Evolutionary conservation across 305 asterid genomes (phyloP), one percentile per base, ranked within the genome.

Genomic region (Solanum hybrid): DNA sequence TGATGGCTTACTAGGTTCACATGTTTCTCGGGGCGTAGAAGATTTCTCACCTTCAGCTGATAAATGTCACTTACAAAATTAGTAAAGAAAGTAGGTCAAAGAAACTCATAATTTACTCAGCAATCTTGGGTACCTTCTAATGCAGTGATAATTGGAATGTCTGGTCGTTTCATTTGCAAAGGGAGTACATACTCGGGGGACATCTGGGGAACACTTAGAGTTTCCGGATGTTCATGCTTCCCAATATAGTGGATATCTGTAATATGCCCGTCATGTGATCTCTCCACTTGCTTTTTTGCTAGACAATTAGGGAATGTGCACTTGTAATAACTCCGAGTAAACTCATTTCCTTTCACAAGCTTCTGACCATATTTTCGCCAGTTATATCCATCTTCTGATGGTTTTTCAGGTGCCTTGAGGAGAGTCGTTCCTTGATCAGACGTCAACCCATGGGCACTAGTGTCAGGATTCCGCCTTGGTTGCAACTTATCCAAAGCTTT

Each of bases 351-450:
- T 95, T 95, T 97, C 72, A 96, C 97, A 85, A 96, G 90, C 93
- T 97, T 97, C 94, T 97, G 99, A 77, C 99, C 99, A 91, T 97
- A 97, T 92, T 97, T 97, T 89, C 99, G 93, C 99, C 99, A 97
- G 93, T 95, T 97, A 91, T 96, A 96, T 27, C 97, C 99, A 93
- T 96, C 98, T 80, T 94, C 95, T 66, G 91, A 91, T 92, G 94
- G 93, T 88, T 94, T 96, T 69, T 93, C 98, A 40, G 91, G 92
- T 89, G 89, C 60, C 85, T 87, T 90, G 17, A 92, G 87, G n/a
- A 93, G 89, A 92, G 91, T 79, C 90, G 51, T 92, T 51, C 91
- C 96, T 64, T 89, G 92, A 90, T 91, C 95, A 91, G 93, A 90
- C 78, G 88, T 95, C 66, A 92, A 87, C 9, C 91, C 91, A 17